Conservation (phyloP, 306 rosid species). For the Pyrus communis region DNA sequence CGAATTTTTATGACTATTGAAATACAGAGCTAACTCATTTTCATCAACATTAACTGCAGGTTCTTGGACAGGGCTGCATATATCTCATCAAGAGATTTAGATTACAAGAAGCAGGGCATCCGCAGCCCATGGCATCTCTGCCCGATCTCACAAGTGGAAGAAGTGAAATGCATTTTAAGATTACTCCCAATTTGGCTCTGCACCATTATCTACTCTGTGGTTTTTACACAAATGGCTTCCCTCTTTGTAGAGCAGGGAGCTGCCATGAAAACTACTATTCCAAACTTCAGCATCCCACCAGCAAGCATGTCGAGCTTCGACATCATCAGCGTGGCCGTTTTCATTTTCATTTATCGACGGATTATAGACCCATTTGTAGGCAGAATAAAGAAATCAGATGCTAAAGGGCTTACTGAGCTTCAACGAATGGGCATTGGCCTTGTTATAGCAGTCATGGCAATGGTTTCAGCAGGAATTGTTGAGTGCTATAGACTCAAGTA, state of each 20-base stretch:
- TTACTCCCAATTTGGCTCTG: constrained; percentile 98
- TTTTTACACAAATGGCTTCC: constrained; percentile 98
- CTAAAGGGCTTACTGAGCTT: constrained; percentile 79
- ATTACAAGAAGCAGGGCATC: constrained; percentile 29
- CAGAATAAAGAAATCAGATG: constrained; percentile 52
- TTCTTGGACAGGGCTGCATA: constrained; percentile 90
- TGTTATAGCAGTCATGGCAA: constrained; percentile 82
- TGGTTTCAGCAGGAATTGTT: constrained; percentile 92
- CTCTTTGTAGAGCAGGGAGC: constrained; percentile 99
- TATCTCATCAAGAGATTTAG: constrained; percentile 70
- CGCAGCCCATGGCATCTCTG: constrained; percentile 74
- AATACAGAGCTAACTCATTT: not conserved
- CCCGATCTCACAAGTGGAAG: constrained; percentile 88
- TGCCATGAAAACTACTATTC: constrained; percentile 77
- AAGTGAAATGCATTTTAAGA: constrained; percentile 89
- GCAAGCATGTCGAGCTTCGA: constrained; percentile 99
- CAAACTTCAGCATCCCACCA: constrained; percentile 72
- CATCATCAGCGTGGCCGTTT: constrained; percentile 75
- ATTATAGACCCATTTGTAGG: constrained; percentile 76
- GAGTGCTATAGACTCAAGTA: constrained; percentile 82
- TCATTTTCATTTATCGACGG: constrained; percentile 83
- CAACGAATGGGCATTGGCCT: constrained; percentile 98
- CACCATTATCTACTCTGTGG: constrained; percentile 94
- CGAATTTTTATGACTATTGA: not conserved
- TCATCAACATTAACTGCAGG: constrained; percentile 33